Base-by-base conservation (phyloP, 768 basidiomycete genomes). In the Mycena vulgaris region DNA sequence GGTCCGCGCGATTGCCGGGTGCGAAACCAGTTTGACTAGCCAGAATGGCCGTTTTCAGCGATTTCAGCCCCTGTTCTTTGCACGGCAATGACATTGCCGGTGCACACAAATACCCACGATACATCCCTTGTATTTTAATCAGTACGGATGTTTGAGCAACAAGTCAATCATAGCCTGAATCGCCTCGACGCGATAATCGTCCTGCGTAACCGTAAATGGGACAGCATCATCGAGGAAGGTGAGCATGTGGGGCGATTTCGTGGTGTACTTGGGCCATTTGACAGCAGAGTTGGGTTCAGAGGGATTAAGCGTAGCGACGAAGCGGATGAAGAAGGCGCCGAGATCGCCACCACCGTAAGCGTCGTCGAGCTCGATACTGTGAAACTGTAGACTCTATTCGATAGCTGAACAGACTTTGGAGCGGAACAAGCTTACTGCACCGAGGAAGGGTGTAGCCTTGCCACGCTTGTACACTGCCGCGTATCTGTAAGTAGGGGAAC, bases 271-370 rank as follows among this genome's bases (percentile, higher is more conserved):
- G 1, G 77, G 77, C 78, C 79, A 80, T n/a, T 51, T n/a, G 30
- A 75, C 27, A 30, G 51, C 53, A 7, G 66, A 55, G 53, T 67
- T 72, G 55, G 21, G 4, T 13, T 31, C 5, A 28, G 72, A 75
- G 10, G 79, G 79, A 51, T 80, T 68, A 13, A 78, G 71, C 21
- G 68, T 74, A 11, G 69, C 49, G 17, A 67, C 75, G 60, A 79
- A 79, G 47, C 74, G 74, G 68, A 80, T 74, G 28, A 80, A 74
- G 58, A 71, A 74, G 51, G 52, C 60, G 21, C 56, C 55, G 16
- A 61, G 48, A 37, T 70, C 63, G 39, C 69, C 63, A 27, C 70
- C 82, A 79, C 64, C 64, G 45, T 66, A 66, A 35, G 64, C 64
- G 35, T 57, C 57, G 40, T 42, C 19, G 5, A 66, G 45, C 47